Evolutionary conservation across 192 early-diverging fungal genomes (phyloP).

Genomic region (Cladochytrium replicatum): DNA sequence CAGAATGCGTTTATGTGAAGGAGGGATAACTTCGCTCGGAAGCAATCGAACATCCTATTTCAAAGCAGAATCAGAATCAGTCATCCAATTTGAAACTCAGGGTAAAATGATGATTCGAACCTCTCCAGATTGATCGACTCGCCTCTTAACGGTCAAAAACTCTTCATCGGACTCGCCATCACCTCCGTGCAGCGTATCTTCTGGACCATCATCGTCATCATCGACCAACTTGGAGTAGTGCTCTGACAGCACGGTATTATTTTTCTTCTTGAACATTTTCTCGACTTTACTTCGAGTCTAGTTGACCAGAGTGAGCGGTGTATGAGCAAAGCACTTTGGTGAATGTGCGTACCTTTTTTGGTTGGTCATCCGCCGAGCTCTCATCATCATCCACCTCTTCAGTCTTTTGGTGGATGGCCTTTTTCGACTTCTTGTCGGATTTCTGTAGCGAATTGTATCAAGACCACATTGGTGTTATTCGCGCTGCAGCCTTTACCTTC

Average conservation of each 20-base stretch:
- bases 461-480: constrained; percentile 4
- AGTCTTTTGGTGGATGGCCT: constrained; percentile 16
- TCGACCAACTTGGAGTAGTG: constrained; percentile 85
- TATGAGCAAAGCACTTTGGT: background rate
- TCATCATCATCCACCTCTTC: constrained; percentile 28
- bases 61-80: constrained; percentile 6
- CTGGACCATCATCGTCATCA: constrained; percentile 30
- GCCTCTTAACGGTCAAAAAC: constrained; percentile 75
- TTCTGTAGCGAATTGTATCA: constrained; percentile 2
- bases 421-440: constrained; percentile 26
- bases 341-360: constrained; percentile 22
- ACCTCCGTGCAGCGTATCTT: constrained; percentile 19
- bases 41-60: constrained; percentile 3
- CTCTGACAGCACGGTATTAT: constrained; percentile 78
- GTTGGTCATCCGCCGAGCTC: constrained; percentile 24
- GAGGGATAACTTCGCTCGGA: constrained; percentile 11
- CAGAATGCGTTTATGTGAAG: constrained; percentile 39
- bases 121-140: constrained; percentile 65
- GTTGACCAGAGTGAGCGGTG: constrained; percentile 19
- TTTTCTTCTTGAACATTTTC: constrained; percentile 87
- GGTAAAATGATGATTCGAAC: constrained; percentile 22
- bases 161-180: constrained; percentile 60
- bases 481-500: constrained; percentile 14
- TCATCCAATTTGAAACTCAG: constrained; percentile 5
- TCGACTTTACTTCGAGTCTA: constrained; percentile 78